Evolutionary conservation across 2,329 filamentous ascomycete genomes (phyloP).

Genomic region (Colletotrichum limetticola): DNA sequence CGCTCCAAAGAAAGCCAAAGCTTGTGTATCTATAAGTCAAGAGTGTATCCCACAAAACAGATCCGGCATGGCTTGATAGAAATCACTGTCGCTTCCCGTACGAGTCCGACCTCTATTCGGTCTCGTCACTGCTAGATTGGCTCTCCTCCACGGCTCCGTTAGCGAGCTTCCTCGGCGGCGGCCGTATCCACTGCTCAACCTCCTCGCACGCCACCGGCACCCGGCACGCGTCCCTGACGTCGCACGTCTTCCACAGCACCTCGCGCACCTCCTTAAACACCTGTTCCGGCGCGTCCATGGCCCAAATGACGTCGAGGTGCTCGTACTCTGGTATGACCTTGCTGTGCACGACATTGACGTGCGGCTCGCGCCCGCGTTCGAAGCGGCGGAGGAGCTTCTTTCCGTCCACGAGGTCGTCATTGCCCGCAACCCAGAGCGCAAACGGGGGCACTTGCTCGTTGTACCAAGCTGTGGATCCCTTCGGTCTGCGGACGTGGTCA

Average conservation of each 20-base stretch:
- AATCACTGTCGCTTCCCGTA: not conserved
- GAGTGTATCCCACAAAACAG: not conserved
- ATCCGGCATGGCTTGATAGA: not conserved
- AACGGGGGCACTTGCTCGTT: conserved; percentile 82
- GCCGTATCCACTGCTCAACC: conserved; percentile 50
- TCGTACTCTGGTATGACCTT: conserved; percentile 90
- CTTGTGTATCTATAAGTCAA: not conserved
- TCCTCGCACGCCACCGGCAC: conserved; percentile 73
- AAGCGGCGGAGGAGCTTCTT: conserved; percentile 78
- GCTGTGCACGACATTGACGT: conserved; percentile 82
- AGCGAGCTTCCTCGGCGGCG: conserved; percentile 33
- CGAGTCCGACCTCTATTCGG: not conserved
- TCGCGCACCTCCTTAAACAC: conserved; percentile 85
- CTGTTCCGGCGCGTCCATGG: conserved; percentile 85
- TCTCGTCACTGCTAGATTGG: conserved; percentile 31
- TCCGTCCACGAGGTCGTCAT: conserved; percentile 88
- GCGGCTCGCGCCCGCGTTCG: conserved; percentile 80
- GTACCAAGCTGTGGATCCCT: conserved; percentile 80
- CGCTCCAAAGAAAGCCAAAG: not conserved
- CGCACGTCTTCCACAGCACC: conserved; percentile 83
- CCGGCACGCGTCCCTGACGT: conserved; percentile 66
- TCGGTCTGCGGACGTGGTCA: conserved; percentile 50
- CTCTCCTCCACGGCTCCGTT: conserved; percentile 13
- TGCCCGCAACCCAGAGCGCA: conserved; percentile 87
- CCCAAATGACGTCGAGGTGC: conserved; percentile 95